A percentile compares a stretch with the other conserved stretches of the same genome.
phyloP scores from a whole-genome alignment of 2,329 filamentous ascomycete genomes.

The Anisogramma anomala region DNA sequence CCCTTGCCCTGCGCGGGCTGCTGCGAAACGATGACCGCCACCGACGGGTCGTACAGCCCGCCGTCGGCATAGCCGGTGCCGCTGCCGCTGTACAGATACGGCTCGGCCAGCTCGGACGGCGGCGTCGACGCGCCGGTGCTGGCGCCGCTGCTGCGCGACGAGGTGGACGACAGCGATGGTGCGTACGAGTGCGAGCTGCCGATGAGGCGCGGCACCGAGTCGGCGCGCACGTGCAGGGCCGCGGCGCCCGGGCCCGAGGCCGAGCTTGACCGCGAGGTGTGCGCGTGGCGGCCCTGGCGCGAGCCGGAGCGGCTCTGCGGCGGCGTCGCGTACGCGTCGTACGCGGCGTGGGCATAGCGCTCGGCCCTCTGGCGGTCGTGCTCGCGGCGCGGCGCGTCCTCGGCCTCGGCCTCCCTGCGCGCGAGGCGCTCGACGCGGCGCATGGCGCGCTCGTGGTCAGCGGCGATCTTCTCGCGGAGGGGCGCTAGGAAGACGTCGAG shows the following conservation, averaged over 20 bases:
- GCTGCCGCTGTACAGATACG: conserved; percentile 28
- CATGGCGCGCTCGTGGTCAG: conserved; percentile 38
- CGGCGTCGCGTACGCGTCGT: conserved; percentile 32
- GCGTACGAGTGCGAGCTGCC: conserved; percentile 38
- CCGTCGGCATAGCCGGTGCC: conserved; percentile 23
- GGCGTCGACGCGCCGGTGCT: conserved; percentile 38
- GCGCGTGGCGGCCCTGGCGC: conserved; percentile 10
- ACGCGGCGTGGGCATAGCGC: conserved; percentile 23
- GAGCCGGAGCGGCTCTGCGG: conserved; percentile 33
- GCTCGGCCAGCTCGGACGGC: conserved; percentile 30
- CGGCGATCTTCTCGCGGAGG: conserved; percentile 52
- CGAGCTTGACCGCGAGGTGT: conserved; percentile 27
- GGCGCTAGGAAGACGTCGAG: conserved; percentile 81
- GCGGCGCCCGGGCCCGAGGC: no score
- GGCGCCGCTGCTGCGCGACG: conserved; percentile 21
- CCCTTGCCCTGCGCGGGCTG: no score
- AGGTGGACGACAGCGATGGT: conserved; percentile 14
- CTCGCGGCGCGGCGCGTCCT: conserved; percentile 26
- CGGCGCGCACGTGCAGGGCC: no score
- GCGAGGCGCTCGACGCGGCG: conserved; percentile 26
- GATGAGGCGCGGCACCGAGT: conserved; percentile 18
- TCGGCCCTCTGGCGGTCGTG: no score
- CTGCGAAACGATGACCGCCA: conserved; percentile 32
- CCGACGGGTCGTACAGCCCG: conserved; percentile 39
- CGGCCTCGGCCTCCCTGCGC: conserved; percentile 5